phyloP scores from a whole-genome alignment of 257 asterid species.

The Salvia rosmarinus region DNA sequence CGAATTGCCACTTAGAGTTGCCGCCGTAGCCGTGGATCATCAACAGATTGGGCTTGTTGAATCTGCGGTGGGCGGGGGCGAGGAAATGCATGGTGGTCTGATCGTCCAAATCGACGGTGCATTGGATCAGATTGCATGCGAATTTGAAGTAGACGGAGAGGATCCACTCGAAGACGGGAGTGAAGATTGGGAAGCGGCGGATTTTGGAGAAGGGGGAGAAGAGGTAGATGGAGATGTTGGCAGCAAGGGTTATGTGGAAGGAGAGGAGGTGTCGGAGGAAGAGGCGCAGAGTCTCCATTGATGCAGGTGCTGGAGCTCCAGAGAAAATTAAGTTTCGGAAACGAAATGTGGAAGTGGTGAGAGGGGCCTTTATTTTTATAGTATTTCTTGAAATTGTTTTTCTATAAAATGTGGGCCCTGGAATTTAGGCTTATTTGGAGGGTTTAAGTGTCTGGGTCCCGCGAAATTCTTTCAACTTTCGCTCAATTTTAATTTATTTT shows the following conservation, averaged over 20 bases:
- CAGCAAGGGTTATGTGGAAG: slow-evolving; percentile 43
- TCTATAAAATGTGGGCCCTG: not conserved
- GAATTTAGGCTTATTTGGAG: not conserved
- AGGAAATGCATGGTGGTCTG: slow-evolving; percentile 69
- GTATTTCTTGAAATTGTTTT: not conserved
- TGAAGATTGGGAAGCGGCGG: slow-evolving; percentile 49
- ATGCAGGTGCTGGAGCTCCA: slow-evolving; percentile 13
- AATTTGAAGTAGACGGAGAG: slow-evolving; percentile 56
- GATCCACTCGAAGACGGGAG: slow-evolving; percentile 48
- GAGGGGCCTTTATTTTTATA: too few species aligned
- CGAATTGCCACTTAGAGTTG: slow-evolving; percentile 66
- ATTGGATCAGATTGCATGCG: slow-evolving; percentile 55
- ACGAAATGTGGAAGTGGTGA: not conserved
- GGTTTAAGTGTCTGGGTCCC: not conserved
- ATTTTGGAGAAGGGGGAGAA: slow-evolving; percentile 41
- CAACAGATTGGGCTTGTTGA: slow-evolving; percentile 59
- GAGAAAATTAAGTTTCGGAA: not conserved
- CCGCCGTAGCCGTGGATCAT: slow-evolving; percentile 73
- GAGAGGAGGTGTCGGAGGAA: slow-evolving; percentile 45
- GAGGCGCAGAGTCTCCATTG: slow-evolving; percentile 45
- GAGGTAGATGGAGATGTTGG: slow-evolving; percentile 35
- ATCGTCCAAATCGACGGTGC: slow-evolving; percentile 54
- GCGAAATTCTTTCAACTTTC: not conserved
- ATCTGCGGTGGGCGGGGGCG: slow-evolving; percentile 51
- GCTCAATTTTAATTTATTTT: not conserved